Evolutionary conservation across 2,329 filamentous ascomycete genomes (phyloP), one percentile per base, ranked within the genome.

Genomic region (Onygenales sp.): DNA sequence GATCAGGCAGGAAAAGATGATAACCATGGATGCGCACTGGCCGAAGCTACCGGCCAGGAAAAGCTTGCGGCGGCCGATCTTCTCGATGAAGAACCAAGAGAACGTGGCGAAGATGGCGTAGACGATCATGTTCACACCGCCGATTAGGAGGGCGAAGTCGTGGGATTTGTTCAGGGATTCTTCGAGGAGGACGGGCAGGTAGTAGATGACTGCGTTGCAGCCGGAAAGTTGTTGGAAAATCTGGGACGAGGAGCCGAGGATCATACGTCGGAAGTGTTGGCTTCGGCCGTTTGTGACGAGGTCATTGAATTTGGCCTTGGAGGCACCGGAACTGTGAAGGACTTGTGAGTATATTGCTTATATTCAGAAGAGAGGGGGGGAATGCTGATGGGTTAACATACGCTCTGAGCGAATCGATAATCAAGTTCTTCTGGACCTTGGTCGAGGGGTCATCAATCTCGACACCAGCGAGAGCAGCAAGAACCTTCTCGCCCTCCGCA

Each of bases 401-500:
- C 31, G 11, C 13, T 33, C 31, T 34, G 14, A 46, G 82, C 1
- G 79, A 83, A 61, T 90, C 85, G n/a, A 82, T 69, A n/a, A 87
- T 83, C 31, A 46, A n/a, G n/a, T 46, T 46, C 44, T 46, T 46
- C 34, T 46, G 44, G 6, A 34, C 13, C 31, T 46, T 6, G 44
- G 44, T 46, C 27, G 48, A 52, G 84, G 81, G 50, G 80, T 78
- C 58, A 76, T 74, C 63, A 84, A 77, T 11, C 73, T 61, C 31
- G 72, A 68, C 5, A 17, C 70, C 73, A 42, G 67, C 63, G 1
- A 79, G 70, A 2, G 70, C 71, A 5, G 74, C 70, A 42, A 78
- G 71, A 10, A 77, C 73, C 6, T 63, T 63, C 13, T 66, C 65
- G 42, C 63, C 77, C 57, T 70, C 77, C 54, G 66, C 67, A 31